Base-by-base conservation (phyloP, 2,329 filamentous ascomycete species). In the Nemania sp. region DNA sequence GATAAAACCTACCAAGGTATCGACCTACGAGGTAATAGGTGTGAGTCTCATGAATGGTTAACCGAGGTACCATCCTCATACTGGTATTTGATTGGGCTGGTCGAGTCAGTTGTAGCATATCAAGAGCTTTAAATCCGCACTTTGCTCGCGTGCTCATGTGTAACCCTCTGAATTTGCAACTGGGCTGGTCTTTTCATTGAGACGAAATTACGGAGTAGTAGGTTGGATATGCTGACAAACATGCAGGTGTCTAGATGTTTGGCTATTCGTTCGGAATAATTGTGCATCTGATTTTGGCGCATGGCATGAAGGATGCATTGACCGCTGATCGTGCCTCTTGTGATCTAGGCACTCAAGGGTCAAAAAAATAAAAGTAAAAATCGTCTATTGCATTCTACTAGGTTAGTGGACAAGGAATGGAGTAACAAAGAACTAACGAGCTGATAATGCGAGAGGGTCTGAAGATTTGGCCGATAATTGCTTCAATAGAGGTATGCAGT, bases 241-340 rank as follows among this genome's bases (percentile, higher is more conserved):
- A 29, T 48, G 18, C 11, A n/a, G 47, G 37, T 43, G 15, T 34
- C 12, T 12, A 17, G 17, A 20, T 52, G 40, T 17, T 53, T 39
- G 45, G 29, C 35, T n/a, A 42, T 42, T 29, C 48, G 15, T 40
- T n/a, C 12, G 35, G 34, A 35, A 18, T 17, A 11, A 48, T 34
- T 46, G 10, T 42, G 40, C 48, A 47, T 57, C 10, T 35, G 18
- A 46, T 37, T 39, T 46, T n/a, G 15, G 37, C 13, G 37, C 25
- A 29, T 29, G 25, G 25, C n/a, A n/a, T 40, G 13, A 40, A 25
- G n/a, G 25, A 55, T 57, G 46, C 13, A 17, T 29, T 12, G 37
- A 42, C 35, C 21, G 37, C 29, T 49, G 42, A 52, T 57, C 48
- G 52, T 40, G 42, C 40, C 47, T 49, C 48, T 53, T 25, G 48